Percentiles rank a stretch among this genome's conserved stretches.
Evolutionary conservation across 352 stramenopile genomes (phyloP).

Genomic region (Phytophthora tubulina): DNA sequence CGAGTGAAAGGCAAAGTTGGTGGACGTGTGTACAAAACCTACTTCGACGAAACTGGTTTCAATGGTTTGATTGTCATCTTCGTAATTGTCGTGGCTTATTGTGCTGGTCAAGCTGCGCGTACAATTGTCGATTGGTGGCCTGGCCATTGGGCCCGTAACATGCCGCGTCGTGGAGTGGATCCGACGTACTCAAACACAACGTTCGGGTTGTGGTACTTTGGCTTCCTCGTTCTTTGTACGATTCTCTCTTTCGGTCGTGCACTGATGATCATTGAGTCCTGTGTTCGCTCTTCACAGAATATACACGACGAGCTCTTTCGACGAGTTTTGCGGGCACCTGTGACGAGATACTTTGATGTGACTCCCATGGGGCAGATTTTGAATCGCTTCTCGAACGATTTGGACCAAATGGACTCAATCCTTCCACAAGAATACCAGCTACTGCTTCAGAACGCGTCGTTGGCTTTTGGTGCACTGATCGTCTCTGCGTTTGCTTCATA

Average conservation of each 20-base stretch:
- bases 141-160: slow-evolving; percentile 39
- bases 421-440: slow-evolving; percentile 53
- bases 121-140: slow-evolving; percentile 44
- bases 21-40: slow-evolving; percentile 44
- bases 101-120: slow-evolving; percentile 20
- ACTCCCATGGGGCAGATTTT: slow-evolving; percentile 67
- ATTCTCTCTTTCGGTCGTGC: slow-evolving; percentile 36
- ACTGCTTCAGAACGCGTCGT: slow-evolving; percentile 43
- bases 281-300: slow-evolving; percentile 47
- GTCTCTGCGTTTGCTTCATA: slow-evolving; percentile 52
- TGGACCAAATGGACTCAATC: slow-evolving; percentile 62
- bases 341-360: slow-evolving; percentile 70
- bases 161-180: slow-evolving; percentile 25
- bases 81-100: slow-evolving; percentile 12
- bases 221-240: slow-evolving; percentile 41
- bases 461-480: slow-evolving; percentile 44
- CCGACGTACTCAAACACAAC: slow-evolving; percentile 45
- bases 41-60: slow-evolving; percentile 49
- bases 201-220: slow-evolving; percentile 56
- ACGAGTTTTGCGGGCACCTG: slow-evolving; percentile 51
- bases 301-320: slow-evolving; percentile 62
- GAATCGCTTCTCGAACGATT: slow-evolving; percentile 68
- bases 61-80: slow-evolving; percentile 30
- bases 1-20: slow-evolving; percentile 45
- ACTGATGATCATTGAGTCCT: slow-evolving; percentile 51